Evolutionary conservation across 441 rosid genomes (phyloP).

Genomic region (Arabidopsis hybrid): DNA sequence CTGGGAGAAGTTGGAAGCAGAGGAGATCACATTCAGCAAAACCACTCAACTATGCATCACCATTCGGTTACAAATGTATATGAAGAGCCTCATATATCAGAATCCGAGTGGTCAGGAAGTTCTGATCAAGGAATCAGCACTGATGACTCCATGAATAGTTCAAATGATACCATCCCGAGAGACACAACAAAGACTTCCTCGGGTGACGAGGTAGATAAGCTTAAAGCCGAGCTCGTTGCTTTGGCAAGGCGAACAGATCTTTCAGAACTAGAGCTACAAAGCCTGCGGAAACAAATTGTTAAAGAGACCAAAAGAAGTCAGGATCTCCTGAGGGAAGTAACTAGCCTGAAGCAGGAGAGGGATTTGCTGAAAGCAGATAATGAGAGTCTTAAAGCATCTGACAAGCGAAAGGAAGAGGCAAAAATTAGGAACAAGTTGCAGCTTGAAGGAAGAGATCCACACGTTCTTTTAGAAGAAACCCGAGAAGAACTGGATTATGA

Average conservation of each 20-base stretch:
- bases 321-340: conserved; percentile 75
- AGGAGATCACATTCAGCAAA: conserved; percentile 48
- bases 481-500: conserved; percentile 76
- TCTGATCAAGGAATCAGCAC: conserved; percentile 71
- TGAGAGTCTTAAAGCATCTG: conserved; percentile 58
- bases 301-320: conserved; percentile 89
- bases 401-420: conserved; percentile 53
- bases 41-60: conserved; percentile 45
- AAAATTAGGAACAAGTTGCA: conserved; percentile 56
- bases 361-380: conserved; percentile 57
- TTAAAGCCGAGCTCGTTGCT: conserved; percentile 66
- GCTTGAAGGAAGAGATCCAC: conserved; percentile 58
- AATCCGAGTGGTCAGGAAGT: conserved; percentile 70
- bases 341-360: conserved; percentile 71
- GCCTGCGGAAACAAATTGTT: conserved; percentile 87
- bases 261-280: conserved; percentile 84
- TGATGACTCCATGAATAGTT: conserved; percentile 60
- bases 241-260: conserved; percentile 74
- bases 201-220: conserved; percentile 64
- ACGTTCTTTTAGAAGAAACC: conserved; percentile 65
- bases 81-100: conserved; percentile 63
- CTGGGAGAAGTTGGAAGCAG: conserved; percentile 61
- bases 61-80: conserved; percentile 26
- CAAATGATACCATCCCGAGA: conserved; percentile 54
- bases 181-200: conserved; percentile 58